Evolutionary conservation across 2,329 filamentous ascomycete genomes (phyloP), one percentile per base, ranked within the genome.

Genomic region (Cladophialophora chaetospira): DNA sequence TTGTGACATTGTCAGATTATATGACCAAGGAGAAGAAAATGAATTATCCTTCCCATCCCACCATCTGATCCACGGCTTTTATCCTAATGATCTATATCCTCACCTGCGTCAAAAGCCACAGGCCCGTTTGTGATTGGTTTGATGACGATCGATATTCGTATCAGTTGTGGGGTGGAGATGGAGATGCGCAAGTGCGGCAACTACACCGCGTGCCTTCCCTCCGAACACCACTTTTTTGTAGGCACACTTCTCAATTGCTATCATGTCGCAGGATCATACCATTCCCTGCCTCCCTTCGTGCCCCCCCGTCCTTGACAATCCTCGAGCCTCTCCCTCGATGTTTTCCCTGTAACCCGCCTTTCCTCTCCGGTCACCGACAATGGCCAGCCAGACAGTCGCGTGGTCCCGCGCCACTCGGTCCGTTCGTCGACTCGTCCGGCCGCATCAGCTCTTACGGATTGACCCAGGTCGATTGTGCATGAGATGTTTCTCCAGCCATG

Each of bases 401-500:
- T 38, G 40, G 28, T 31, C 38, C 38, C 38, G 50, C 28, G 50
- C 50, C 40, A 23, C 42, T 9, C 48, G 31, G 6, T 52, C 48
- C 23, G 57, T 46, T 45, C 44, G 28, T 17, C 53, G 54, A 47
- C 38, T 60, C 44, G 49, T 57, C 15, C 53, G 45, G 15, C 29
- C 31, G 13, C 53, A 46, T 15, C 17, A 4, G 0, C 26, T 35
- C 23, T 33, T 28, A 38, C 58, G 53, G 8, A 35, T 48, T 23
- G 46, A 60, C 29, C 33, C 33, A 21, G 38, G 31, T 26, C 44
- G 40, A 38, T 33, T 60, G 23, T 60, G 58, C 46, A 50, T 25
- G 28, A 53, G 58, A 45, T 60, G 58, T 45, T 33, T 60, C 21
- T 54, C 54, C 28, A 36, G n/a, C n/a, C n/a, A n/a, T 13, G 44